phyloP scores from a whole-genome alignment of 2,329 filamentous ascomycete genomes.

The Trichoderma harzianum region DNA sequence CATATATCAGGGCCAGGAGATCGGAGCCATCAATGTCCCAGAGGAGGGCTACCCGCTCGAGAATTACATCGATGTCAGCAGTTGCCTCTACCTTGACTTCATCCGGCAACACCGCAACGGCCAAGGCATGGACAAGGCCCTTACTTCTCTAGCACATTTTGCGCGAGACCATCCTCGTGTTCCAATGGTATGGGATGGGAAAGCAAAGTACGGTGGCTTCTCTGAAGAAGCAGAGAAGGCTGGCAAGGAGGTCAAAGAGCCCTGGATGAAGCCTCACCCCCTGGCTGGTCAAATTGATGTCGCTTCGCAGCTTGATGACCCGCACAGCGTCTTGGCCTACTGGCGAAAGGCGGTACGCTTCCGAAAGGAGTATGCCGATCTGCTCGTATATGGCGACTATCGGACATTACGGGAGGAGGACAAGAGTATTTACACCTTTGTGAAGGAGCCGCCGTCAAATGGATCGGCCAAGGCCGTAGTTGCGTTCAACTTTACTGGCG shows the following conservation, averaged over 20 bases:
- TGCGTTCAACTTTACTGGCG: slow-evolving; percentile 33
- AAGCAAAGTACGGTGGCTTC: slow-evolving; percentile 32
- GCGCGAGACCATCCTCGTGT: slow-evolving; percentile 62
- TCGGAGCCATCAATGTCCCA: slow-evolving; percentile 62
- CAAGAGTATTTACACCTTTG: slow-evolving; percentile 27
- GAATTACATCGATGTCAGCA: slow-evolving; percentile 48
- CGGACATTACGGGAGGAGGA: slow-evolving; percentile 26
- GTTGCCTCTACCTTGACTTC: slow-evolving; percentile 40
- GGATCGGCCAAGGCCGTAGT: slow-evolving; percentile 26
- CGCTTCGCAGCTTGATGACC: slow-evolving; percentile 46
- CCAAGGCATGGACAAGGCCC: slow-evolving; percentile 35
- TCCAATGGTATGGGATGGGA: slow-evolving; percentile 61
- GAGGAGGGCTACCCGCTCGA: slow-evolving; percentile 56
- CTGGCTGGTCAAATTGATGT: slow-evolving; percentile 49
- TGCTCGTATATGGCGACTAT: slow-evolving; percentile 37
- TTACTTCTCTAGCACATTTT: slow-evolving; percentile 33
- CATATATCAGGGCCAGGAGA: slow-evolving; percentile 65
- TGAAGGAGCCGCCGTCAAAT: slow-evolving; percentile 29
- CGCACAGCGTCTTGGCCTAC: slow-evolving; percentile 34
- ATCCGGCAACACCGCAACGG: slow-evolving; percentile 29
- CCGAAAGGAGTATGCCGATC: slow-evolving; percentile 31
- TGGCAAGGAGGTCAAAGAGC: slow-evolving; percentile 28
- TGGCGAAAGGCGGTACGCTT: slow-evolving; percentile 33
- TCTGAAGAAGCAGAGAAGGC: slow-evolving; percentile 35
- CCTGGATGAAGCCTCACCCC: slow-evolving; percentile 35